Evolutionary conservation across 768 basidiomycete species (phyloP), one percentile per base, ranked within the genome.

Genomic region (Holtermanniella nyarrowii): DNA sequence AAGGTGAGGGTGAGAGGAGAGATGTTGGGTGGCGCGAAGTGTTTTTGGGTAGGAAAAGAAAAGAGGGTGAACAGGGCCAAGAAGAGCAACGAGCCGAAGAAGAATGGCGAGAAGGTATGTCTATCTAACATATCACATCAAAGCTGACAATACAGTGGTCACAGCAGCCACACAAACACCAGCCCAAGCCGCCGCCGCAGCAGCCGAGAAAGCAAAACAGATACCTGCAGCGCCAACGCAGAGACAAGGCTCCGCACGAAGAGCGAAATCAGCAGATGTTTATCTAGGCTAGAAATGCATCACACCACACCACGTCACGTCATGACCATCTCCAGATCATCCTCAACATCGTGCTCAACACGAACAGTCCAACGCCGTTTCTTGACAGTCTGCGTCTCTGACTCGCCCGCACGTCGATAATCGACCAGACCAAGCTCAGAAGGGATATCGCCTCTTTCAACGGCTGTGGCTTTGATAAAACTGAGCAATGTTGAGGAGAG

Each of bases 1-100:
- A 60, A 0, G 60, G 57, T 0, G 23, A 43, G 13, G 62, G 25
- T 3, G 65, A 67, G 45, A 49, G 21, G 10, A 45, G 55, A 26
- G 42, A 60, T 49, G 62, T 69, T 3, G 56, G 59, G 21, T 73
- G 70, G 72, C 54, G 26, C 1, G 70, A 72, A 50, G 67, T 70
- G 1, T 49, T 73, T 10, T 67, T 73, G 42, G 72, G 72, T 16
- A 62, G 65, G 48, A 71, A 62, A 51, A 56, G 59, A 22, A 45
- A 49, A 24, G 51, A 57, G 41, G 49, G 37, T 40, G 45, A 37
- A 16, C 57, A 57, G n/a, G 61, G 53, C 39, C 48, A 59, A 2
- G 49, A 52, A 22, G 62, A 61, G 23, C 49, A 48, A 25, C 39
- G 25, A 3, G 60, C 58, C 10, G 48, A 49, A 27, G 49, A 55